Base-by-base conservation (phyloP, 495 filamentous ascomycete genomes). In the Penicillium odoratum region DNA sequence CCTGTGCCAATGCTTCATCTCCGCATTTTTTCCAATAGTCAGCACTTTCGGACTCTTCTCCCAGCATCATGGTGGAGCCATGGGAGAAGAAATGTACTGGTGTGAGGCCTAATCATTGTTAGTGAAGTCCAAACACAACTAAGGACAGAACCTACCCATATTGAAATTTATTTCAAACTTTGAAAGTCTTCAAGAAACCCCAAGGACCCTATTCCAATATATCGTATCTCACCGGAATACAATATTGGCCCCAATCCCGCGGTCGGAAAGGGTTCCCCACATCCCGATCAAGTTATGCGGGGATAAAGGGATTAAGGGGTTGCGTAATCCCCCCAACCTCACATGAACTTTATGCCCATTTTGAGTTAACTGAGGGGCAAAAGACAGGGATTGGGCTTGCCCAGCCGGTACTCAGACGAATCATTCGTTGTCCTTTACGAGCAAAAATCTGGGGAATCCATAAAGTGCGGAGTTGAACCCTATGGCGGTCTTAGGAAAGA, bases 81-180 rank as follows among this genome's bases (percentile, higher is more conserved):
- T 87, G 84, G 13, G 84, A 86, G 71, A 87, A 85, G 71, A 87
- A 83, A 60, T 85, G 83, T 6, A 85, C 85, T 2, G 85, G 84
- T 5, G 82, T 77, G 21, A 40, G 38, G 15, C 38, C 38, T 40
- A 5, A 21, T n/a, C 5, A 16, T 16, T 4, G 33, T 36, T 13
- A 40, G 38, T 40, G 13, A 40, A 40, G 38, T 40, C n/a, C 33
- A 13, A 11, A 36, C 9, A 21, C 33, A 36, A 36, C 4, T 9
- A 11, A 11, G 13, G 13, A 3, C 6, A 4, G 10, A 16, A 40
- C 38, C n/a, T n/a, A 40, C 38, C 38, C 38, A 40, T 40, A 13
- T 40, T 16, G 38, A 33, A 33, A 10, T 6, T 33, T 33, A 33
- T 33, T 6, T 36, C 21, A 9, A 26, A 16, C 40, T 6, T 43